A percentile compares a stretch with the other conserved stretches of the same genome.
Evolutionary conservation across 2,329 filamentous ascomycete genomes (phyloP).

Genomic region (Madurella fahalii): DNA sequence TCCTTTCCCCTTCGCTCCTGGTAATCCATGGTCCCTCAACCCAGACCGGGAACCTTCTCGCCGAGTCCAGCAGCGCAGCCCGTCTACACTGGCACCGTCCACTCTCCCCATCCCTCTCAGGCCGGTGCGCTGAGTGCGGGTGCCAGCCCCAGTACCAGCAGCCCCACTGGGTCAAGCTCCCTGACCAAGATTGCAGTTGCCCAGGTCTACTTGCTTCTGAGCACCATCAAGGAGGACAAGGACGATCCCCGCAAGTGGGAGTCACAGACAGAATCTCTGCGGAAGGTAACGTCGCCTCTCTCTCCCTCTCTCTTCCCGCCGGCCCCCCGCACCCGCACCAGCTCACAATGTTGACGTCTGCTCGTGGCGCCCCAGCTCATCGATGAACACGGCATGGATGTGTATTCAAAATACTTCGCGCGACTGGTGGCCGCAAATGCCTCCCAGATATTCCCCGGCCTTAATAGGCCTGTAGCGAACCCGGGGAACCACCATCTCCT

Average conservation of each 20-base stretch:
- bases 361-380: slow-evolving; percentile 61
- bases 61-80: slow-evolving; percentile 54
- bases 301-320: slow-evolving; percentile 1
- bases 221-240: slow-evolving; percentile 92
- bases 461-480: slow-evolving; percentile 68
- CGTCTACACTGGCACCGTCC: slow-evolving; percentile 52
- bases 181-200: slow-evolving; percentile 92
- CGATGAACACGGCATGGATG: slow-evolving; percentile 98
- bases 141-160: slow-evolving; percentile 59
- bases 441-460: slow-evolving; percentile 79
- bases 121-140: slow-evolving; percentile 54
- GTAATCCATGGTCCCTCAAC: slow-evolving; percentile 54
- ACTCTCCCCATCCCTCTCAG: slow-evolving; percentile 56
- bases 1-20: slow-evolving; percentile 21
- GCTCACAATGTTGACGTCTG: slow-evolving; percentile 8
- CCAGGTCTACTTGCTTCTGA: slow-evolving; percentile 90
- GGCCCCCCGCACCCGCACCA: not conserved
- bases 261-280: slow-evolving; percentile 82
- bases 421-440: slow-evolving; percentile 90
- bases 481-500: slow-evolving; percentile 81
- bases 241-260: slow-evolving; percentile 85
- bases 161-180: slow-evolving; percentile 59
- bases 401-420: slow-evolving; percentile 92
- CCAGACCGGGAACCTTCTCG: slow-evolving; percentile 61
- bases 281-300: slow-evolving; percentile 60